phyloP scores from a whole-genome alignment of 257 asterid species.

The Penstemon eatonii region DNA sequence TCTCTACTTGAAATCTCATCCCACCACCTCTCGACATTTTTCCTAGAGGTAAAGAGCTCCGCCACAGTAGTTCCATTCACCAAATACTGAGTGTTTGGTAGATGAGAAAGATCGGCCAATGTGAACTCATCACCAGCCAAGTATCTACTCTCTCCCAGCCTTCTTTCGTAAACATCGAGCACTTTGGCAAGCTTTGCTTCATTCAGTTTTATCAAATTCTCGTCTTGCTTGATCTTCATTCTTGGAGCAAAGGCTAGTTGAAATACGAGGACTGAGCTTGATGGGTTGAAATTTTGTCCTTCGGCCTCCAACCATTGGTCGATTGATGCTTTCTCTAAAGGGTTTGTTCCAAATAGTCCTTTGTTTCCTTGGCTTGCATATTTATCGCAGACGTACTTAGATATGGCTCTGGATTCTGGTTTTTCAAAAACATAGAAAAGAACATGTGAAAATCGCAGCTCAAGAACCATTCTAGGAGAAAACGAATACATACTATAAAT shows the following conservation, averaged over 20 bases:
- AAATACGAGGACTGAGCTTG: conserved; percentile 60
- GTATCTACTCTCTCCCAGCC: conserved; percentile 69
- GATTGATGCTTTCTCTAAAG: conserved; percentile 71
- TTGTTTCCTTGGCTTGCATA: conserved; percentile 62
- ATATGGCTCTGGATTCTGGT: conserved; percentile 71
- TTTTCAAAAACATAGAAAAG: conserved; percentile 3
- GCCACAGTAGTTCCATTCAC: conserved; percentile 41
- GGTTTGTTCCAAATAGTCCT: conserved; percentile 53
- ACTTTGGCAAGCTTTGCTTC: conserved; percentile 69
- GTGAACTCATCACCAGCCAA: conserved; percentile 82
- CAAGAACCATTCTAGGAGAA: neutral
- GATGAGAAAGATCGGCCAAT: conserved; percentile 80
- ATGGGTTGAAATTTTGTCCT: conserved; percentile 70
- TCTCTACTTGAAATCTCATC: conserved; percentile 61
- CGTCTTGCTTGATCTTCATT: conserved; percentile 77
- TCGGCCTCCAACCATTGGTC: conserved; percentile 86
- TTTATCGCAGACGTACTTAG: conserved; percentile 68
- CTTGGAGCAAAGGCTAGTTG: conserved; percentile 72
- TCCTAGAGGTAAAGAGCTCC: conserved; percentile 57
- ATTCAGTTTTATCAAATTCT: conserved; percentile 58
- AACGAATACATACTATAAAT: neutral
- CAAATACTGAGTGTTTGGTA: conserved; percentile 60
- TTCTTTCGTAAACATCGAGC: conserved; percentile 77
- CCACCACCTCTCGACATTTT: conserved; percentile 90
- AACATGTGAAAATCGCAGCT: conserved; percentile 8